These are phyloP conservation scores for Aspergillus bridgeri DNA, from an alignment of 495 filamentous ascomycete genomes.

Conservation along the genomic window DNA sequence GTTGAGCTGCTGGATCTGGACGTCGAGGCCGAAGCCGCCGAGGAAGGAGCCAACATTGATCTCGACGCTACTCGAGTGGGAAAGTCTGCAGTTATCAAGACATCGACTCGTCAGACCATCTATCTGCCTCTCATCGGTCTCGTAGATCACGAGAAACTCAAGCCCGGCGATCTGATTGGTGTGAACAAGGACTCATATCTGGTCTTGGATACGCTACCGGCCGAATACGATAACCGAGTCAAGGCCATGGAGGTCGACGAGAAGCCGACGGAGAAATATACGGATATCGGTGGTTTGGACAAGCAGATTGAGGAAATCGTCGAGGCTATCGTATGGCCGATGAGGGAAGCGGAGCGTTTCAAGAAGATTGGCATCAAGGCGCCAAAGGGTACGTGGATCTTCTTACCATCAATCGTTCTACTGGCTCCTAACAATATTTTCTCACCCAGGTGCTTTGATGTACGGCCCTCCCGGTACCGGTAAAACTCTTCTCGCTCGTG, in stretches of 20 bases:
- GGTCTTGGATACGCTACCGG: constrained; percentile 94
- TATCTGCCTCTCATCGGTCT: constrained; percentile 97
- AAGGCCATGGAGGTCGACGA: constrained; percentile 99
- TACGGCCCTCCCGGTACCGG: constrained; percentile 96
- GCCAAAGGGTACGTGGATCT: constrained; percentile 74
- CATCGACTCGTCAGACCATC: constrained; percentile 98
- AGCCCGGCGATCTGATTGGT: constrained; percentile 93
- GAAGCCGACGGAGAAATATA: constrained; percentile 99
- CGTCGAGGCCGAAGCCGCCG: constrained; percentile 89
- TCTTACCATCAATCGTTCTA: neutral
- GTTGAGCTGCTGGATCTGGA: constrained; percentile 96
- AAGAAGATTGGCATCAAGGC: constrained; percentile 99
- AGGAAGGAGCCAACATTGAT: constrained; percentile 98
- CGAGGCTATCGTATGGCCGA: constrained; percentile 99
- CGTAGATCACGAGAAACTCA: constrained; percentile 88
- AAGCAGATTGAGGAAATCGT: constrained; percentile 99
- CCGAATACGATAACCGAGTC: constrained; percentile 98
- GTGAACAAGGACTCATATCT: constrained; percentile 99
- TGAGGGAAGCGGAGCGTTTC: constrained; percentile 98
- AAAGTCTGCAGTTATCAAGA: constrained; percentile 99
- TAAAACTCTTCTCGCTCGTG: constrained; percentile 94
- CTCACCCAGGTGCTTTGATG: constrained; percentile 74
- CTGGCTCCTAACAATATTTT: constrained; percentile 18
- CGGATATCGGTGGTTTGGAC: constrained; percentile 93
- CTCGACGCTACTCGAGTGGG: constrained; percentile 94